A percentile compares a stretch with the other conserved stretches of the same genome.
These are phyloP conservation scores for Mycena maculata DNA, from an alignment of 768 basidiomycete species.

Conservation along the genomic window DNA sequence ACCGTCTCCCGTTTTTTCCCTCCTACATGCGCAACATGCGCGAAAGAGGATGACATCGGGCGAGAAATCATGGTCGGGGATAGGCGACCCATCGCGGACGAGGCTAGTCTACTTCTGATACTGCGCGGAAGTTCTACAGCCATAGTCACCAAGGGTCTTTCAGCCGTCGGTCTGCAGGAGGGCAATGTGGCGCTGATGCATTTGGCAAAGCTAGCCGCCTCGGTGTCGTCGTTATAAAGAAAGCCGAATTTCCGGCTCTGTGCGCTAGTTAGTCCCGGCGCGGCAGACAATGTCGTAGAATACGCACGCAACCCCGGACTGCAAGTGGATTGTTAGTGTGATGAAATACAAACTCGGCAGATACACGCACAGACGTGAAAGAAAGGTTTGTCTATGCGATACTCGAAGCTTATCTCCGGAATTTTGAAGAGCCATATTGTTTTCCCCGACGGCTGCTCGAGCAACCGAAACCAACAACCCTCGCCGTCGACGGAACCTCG, in stretches of 20 bases:
- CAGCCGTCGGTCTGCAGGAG: constrained; percentile 6
- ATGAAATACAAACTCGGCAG: too few relatives aligned
- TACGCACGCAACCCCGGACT: constrained; percentile 84
- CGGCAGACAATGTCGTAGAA: constrained; percentile 35
- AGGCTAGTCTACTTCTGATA: constrained; percentile 27
- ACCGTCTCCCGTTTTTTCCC: constrained; percentile 37
- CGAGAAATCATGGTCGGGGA: constrained; percentile 64
- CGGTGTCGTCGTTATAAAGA: constrained; percentile 62
- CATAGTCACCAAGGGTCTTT: constrained; percentile 10
- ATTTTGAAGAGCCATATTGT: constrained; percentile 78
- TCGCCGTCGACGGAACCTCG: constrained; percentile 47
- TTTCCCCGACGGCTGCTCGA: constrained; percentile 51
- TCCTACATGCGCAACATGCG: constrained; percentile 75
- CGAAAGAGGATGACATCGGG: constrained; percentile 70
- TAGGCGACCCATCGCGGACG: constrained; percentile 36
- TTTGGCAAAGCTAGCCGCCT: constrained; percentile 55
- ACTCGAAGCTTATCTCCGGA: constrained; percentile 66
- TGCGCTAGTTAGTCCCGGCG: constrained; percentile 51
- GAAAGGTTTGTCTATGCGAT: constrained; percentile 88
- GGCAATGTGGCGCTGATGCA: neutral
- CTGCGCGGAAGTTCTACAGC: constrained; percentile 29
- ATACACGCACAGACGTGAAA: constrained; percentile 95
- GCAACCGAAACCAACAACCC: constrained; percentile 29
- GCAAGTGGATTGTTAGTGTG: too few relatives aligned
- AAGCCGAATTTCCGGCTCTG: constrained; percentile 67